Conservation (phyloP, 148 eudicot genomes). For the Camellia granthamiana region DNA sequence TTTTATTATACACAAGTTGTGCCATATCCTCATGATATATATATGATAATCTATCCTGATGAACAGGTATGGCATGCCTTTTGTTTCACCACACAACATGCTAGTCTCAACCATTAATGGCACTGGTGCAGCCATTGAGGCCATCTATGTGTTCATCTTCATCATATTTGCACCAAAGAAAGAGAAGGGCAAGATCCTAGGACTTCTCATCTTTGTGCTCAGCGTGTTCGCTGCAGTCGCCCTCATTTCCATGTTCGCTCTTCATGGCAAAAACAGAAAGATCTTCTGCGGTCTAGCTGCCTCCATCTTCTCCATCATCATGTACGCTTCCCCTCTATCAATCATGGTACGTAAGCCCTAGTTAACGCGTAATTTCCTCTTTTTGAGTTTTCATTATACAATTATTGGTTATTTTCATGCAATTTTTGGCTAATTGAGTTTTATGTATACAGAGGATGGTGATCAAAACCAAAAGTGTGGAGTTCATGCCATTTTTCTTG, state of each 20-base stretch:
- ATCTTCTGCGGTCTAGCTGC: slow-evolving; percentile 80
- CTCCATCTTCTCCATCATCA: slow-evolving; percentile 78
- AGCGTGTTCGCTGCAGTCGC: slow-evolving; percentile 46
- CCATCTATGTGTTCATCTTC: slow-evolving; percentile 59
- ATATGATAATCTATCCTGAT: no score
- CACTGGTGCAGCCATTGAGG: slow-evolving; percentile 65
- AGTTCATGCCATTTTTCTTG: slow-evolving; percentile 87
- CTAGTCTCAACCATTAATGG: slow-evolving; percentile 58
- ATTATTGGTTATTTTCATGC: no score
- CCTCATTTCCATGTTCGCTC: slow-evolving; percentile 59
- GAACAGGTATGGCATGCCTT: slow-evolving; percentile 66
- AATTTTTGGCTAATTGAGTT: no score
- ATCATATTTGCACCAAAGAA: slow-evolving; percentile 61
- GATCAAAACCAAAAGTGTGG: slow-evolving; percentile 83
- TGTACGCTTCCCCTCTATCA: slow-evolving; percentile 92
- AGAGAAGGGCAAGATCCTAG: slow-evolving; percentile 65
- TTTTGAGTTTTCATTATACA: no score
- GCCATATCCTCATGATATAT: no score
- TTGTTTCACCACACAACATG: slow-evolving; percentile 63
- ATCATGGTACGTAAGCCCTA: slow-evolving; percentile 49
- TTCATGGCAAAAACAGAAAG: slow-evolving; percentile 63
- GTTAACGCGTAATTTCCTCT: no score
- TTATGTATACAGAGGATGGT: slow-evolving; percentile 57
- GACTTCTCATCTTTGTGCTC: slow-evolving; percentile 41
- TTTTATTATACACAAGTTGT: no score